Evolutionary conservation across 371 early-diverging fungal genomes (phyloP).

Genomic region (Funneliformis caledonium): DNA sequence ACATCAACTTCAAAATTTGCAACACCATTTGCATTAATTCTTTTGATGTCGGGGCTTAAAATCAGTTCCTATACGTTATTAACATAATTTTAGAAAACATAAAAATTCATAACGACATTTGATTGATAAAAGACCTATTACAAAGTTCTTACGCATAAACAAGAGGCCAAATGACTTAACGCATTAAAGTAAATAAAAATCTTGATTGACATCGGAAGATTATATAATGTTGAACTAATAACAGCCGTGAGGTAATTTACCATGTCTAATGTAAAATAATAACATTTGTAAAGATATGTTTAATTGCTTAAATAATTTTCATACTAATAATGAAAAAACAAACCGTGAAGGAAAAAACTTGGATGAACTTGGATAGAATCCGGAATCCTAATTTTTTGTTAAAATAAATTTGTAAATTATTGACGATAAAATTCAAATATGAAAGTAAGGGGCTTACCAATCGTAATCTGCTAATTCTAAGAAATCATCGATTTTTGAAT

Average conservation of each 20-base stretch:
- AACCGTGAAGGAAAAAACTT: slow-evolving; percentile 70
- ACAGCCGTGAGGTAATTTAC: slow-evolving; percentile 73
- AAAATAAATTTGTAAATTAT: background rate
- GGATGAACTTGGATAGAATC: slow-evolving; percentile 47
- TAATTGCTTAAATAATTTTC: background rate
- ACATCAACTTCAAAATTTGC: slow-evolving; percentile 76
- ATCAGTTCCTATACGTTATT: slow-evolving; percentile 57
- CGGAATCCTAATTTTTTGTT: slow-evolving; percentile 43
- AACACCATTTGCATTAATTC: slow-evolving; percentile 67
- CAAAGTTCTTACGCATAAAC: slow-evolving; percentile 56
- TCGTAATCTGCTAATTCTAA: slow-evolving; percentile 83
- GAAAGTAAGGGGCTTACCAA: slow-evolving; percentile 56
- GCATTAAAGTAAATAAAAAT: slow-evolving; percentile 77
- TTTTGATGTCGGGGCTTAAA: slow-evolving; percentile 64
- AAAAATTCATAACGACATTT: background rate
- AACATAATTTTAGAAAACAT: background rate
- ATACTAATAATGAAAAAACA: slow-evolving; percentile 12
- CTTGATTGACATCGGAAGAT: slow-evolving; percentile 71
- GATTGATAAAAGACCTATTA: background rate
- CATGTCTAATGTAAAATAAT: slow-evolving; percentile 56
- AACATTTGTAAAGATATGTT: background rate
- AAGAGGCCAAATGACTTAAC: slow-evolving; percentile 71
- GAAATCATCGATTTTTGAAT: slow-evolving; percentile 82
- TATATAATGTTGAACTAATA: slow-evolving; percentile 70
- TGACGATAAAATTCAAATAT: background rate